phyloP scores from a whole-genome alignment of 495 filamentous ascomycete genomes.

The Aspergillus hancockii region DNA sequence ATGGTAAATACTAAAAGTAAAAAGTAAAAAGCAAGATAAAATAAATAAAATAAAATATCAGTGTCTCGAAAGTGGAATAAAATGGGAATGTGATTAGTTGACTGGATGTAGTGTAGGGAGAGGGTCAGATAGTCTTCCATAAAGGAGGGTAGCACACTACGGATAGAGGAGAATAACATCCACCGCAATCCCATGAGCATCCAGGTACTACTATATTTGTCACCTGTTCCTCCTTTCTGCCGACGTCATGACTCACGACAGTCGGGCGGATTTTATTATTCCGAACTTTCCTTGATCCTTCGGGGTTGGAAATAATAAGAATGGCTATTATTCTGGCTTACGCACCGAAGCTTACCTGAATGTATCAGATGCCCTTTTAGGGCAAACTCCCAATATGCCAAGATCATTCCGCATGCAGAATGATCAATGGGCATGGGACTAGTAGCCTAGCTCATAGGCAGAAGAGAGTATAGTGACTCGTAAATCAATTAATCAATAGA shows the following conservation, averaged over 20 bases:
- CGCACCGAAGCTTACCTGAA: conserved; percentile 19
- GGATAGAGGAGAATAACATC: conserved; percentile 22
- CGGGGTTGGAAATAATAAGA: not conserved
- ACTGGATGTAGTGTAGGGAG: conserved; percentile 12
- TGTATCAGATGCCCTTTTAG: conserved; percentile 44
- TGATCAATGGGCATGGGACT: conserved; percentile 22
- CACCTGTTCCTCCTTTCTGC: conserved; percentile 34
- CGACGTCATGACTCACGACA: conserved; percentile 39
- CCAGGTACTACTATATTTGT: conserved; percentile 37
- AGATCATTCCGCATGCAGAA: conserved; percentile 15
- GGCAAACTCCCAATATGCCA: conserved; percentile 22
- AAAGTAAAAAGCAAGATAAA: conserved; percentile 4
- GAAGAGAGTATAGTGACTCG: not conserved
- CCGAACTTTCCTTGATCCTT: conserved; percentile 6
- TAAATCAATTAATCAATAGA: not conserved
- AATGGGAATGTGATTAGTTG: conserved; percentile 14
- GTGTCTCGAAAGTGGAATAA: not conserved
- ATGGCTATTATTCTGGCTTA: conserved; percentile 6
- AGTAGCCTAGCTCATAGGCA: not conserved
- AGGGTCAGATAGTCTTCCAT: conserved; percentile 14
- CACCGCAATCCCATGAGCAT: conserved; percentile 33
- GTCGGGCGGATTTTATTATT: conserved; percentile 15
- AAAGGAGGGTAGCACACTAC: conserved; percentile 29
- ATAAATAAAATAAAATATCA: not conserved
- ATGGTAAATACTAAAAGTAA: not conserved